Base-by-base conservation (phyloP, 2,329 filamentous ascomycete genomes). In the Ceratocystis alfenasii region DNA sequence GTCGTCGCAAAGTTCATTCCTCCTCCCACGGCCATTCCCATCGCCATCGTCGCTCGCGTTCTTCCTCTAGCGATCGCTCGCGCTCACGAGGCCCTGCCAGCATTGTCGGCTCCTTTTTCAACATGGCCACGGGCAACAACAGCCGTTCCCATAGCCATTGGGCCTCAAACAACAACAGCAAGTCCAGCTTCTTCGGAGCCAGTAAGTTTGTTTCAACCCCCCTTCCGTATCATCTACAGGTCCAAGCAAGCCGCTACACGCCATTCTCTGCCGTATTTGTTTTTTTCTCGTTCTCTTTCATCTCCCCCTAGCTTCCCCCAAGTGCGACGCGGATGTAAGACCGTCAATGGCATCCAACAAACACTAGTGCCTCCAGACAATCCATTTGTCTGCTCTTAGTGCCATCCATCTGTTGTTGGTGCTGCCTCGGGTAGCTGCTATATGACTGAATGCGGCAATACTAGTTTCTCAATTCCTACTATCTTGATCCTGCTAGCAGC, bases 81-180 rank as follows among this genome's bases (percentile, higher is more conserved):
- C 48, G 62, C 48, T 66, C 65, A 20, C 65, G 65, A 8, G 65
- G 61, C 20, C 65, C 65, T 22, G 61, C 65, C n/a, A 55, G 61
- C 15, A 22, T 66, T 7, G 72, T 71, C 63, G 76, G 74, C 64
- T 74, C 74, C 30, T 69, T 74, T 61, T 73, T 76, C 67, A 75
- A 78, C 55, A 71, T 79, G 59, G 77, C 77, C 65, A 78, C 78
- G 68, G 71, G 71, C 64, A 78, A 78, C 69, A 71, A 71, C 66
- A 78, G 75, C 68, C 75, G 77, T 55, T 76, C 76, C 63, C 25
- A 33, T 30, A 78, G 75, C 69, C 77, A 82, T 72, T 81, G 82
- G 68, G 76, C 76, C 25, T 72, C 72, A 61, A 75, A 78, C 78
- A 73, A 36, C 74, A 72, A 20, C 55, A 63, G 46, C 44, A 46